Base-by-base conservation (phyloP, 2,329 filamentous ascomycete species). In the Sporothrix brunneoviolacea region DNA sequence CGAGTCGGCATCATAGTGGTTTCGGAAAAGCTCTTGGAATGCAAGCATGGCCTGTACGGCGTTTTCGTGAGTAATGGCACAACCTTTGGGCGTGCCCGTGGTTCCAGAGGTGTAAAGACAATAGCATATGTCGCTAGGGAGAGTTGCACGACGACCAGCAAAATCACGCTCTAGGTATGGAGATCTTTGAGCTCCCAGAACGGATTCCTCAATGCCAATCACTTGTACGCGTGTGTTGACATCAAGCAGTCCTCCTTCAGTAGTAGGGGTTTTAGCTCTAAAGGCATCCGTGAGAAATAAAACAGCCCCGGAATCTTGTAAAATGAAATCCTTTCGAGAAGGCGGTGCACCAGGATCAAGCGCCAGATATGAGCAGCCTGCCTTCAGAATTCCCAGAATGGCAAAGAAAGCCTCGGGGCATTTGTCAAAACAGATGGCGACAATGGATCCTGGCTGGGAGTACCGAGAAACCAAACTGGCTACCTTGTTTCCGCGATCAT, bases 71-170 rank as follows among this genome's bases (percentile, higher is more conserved):
- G 86, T 94, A 41, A 96, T 82, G 52, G 93, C 81, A 58, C 90
- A 95, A 2, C 89, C 89, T 59, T 95, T 95, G 0, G 90, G 89
- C 0, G 82, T 86, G 3, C 89, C 89, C 0, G 89, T 95, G 0
- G 89, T 94, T 4, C 89, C 88, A 4, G 86, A 91, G 0, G 89
- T 95, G 64, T 94, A 95, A 1, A 95, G 73, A 52, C 88, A 91
- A 62, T 94, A 95, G 58, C 84, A 89, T 0, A 81, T 80, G 56
- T 83, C 77, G 76, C 70, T 4, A 6, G 54, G 53, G 1, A 48
- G 77, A 65, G 2, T 42, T 13, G 18, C 6, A 24, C 12, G 24
- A 35, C 16, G 35, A n/a, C 8, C 33, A 13, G 33, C 6, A 15
- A 37, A 3, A 4, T 8, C 9, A n/a, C 21, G 8, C 28, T 24